These are phyloP conservation scores for Venturia carpophila DNA, from an alignment of 2,329 filamentous ascomycete genomes.

Conservation along the genomic window DNA sequence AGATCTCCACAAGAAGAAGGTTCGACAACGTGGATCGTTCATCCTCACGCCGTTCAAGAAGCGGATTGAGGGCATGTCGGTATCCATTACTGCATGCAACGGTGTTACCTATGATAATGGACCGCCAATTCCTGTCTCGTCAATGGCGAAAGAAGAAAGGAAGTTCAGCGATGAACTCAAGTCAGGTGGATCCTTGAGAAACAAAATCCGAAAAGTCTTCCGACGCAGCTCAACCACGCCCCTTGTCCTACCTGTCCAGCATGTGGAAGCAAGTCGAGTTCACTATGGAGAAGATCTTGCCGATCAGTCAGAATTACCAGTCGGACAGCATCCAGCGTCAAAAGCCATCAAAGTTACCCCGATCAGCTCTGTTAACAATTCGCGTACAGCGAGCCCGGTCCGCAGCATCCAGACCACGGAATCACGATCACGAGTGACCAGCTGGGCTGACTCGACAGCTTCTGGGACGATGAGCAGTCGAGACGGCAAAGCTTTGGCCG, in stretches of 20 bases:
- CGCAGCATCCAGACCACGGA: conserved; percentile 41
- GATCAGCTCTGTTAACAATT: conserved; percentile 25
- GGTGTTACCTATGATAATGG: conserved; percentile 22
- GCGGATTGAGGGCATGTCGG: conserved; percentile 32
- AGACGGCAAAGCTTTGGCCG: background rate
- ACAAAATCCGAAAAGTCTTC: conserved; percentile 54
- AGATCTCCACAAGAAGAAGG: conserved; percentile 33
- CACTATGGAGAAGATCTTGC: conserved; percentile 29
- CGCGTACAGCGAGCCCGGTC: conserved; percentile 46
- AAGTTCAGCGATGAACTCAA: conserved; percentile 19
- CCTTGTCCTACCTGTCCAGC: conserved; percentile 42
- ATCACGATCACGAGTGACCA: conserved; percentile 60
- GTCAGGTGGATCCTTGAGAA: conserved; percentile 44
- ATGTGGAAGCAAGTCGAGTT: conserved; percentile 41
- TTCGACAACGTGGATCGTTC: conserved; percentile 37
- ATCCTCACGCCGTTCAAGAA: conserved; percentile 40
- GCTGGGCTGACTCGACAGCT: conserved; percentile 60
- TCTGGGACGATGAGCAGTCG: conserved; percentile 38
- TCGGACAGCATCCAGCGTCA: conserved; percentile 15
- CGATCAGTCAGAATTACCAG: background rate
- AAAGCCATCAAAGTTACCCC: background rate
- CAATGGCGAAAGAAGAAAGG: background rate
- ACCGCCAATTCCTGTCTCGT: conserved; percentile 10
- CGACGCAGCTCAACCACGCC: conserved; percentile 31
- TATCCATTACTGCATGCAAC: background rate